Evolutionary conservation across 2,329 filamentous ascomycete species (phyloP).

Genomic region (Colletotrichum acutatum): DNA sequence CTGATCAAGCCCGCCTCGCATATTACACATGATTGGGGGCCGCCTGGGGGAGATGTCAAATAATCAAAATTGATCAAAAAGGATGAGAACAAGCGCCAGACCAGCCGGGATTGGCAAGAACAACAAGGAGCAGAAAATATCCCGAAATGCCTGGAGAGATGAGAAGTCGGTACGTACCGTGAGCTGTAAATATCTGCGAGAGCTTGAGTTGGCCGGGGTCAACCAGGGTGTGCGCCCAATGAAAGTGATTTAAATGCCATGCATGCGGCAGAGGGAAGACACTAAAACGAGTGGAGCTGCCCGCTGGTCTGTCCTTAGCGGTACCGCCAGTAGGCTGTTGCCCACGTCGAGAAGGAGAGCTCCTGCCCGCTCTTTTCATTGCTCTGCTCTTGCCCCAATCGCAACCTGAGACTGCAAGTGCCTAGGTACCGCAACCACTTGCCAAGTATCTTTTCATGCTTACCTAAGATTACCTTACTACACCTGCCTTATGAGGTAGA

Average conservation of each 20-base stretch:
- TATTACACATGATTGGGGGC: not conserved
- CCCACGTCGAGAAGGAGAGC: not conserved
- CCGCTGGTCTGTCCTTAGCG: not conserved
- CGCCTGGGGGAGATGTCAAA: not conserved
- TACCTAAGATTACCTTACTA: not conserved
- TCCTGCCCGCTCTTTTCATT: not conserved
- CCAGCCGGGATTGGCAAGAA: not conserved
- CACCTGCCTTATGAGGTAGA: not conserved
- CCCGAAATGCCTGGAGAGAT: not conserved
- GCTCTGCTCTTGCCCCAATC: not conserved
- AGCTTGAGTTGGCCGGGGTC: not conserved
- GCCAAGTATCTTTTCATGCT: not conserved
- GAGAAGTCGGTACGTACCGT: constrained; percentile 4
- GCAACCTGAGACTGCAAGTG: not conserved
- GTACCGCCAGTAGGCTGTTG: no score
- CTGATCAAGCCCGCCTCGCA: not conserved
- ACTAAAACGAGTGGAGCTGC: constrained; percentile 25
- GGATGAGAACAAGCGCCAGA: not conserved
- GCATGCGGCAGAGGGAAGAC: constrained; percentile 25
- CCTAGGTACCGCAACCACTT: not conserved
- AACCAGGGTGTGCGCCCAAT: not conserved
- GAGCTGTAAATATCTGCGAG: constrained; percentile 5
- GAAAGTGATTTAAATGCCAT: constrained; percentile 5
- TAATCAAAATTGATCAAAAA: not conserved
- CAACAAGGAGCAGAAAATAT: constrained; percentile 10